These are phyloP conservation scores for Typha latifolia DNA, from an alignment of 176 grass and related monocot species.

Conservation along the genomic window DNA sequence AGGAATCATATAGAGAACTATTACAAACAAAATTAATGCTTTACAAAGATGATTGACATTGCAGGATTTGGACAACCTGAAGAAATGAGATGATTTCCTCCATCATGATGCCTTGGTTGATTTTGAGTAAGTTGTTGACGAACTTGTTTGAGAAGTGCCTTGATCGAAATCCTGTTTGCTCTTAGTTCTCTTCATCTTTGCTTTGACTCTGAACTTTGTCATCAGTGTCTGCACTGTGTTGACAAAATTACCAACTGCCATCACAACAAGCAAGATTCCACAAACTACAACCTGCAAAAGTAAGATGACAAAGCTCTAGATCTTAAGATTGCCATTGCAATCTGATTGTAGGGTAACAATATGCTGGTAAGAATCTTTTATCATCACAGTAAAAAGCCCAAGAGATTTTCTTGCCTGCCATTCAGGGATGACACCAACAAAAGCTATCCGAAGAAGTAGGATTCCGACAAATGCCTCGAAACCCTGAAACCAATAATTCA, in stretches of 20 bases:
- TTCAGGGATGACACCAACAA: conserved; percentile 46
- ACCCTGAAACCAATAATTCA: conserved; percentile 25
- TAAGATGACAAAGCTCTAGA: not conserved
- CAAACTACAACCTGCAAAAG: conserved; percentile 55
- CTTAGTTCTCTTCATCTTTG: conserved; percentile 79
- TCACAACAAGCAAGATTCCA: conserved; percentile 77
- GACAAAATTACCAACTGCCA: conserved; percentile 83
- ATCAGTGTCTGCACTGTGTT: conserved; percentile 85
- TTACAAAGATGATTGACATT: not conserved
- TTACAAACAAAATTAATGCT: not conserved
- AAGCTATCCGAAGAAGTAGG: conserved; percentile 72
- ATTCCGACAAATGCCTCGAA: conserved; percentile 86
- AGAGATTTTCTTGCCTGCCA: conserved; percentile 62
- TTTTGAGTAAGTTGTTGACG: conserved; percentile 14
- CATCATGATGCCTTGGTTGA: not conserved
- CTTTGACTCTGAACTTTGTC: conserved; percentile 70
- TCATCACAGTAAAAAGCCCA: not conserved
- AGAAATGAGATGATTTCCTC: not conserved
- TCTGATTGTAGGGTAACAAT: too few species aligned
- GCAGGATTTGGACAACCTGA: not conserved
- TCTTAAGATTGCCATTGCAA: too few species aligned
- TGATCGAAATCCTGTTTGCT: conserved; percentile 43
- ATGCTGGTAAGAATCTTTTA: not conserved
- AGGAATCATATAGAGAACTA: not conserved
- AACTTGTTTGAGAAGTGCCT: conserved; percentile 27